These are phyloP conservation scores for Maudiozyma bulderi DNA, from an alignment of 805 yeast genomes.

Conservation along the genomic window DNA sequence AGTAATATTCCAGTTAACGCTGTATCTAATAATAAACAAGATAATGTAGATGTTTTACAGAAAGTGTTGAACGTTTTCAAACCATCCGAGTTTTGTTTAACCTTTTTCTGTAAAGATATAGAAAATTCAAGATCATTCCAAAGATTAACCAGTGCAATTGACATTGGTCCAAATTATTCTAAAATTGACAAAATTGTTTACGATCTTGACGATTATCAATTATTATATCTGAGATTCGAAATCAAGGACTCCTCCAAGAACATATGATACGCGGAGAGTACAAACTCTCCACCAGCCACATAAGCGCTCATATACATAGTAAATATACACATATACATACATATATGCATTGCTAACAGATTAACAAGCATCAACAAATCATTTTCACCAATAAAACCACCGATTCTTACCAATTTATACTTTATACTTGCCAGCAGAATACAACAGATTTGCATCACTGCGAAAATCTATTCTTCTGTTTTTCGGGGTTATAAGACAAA, in stretches of 20 bases:
- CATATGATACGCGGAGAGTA: not conserved
- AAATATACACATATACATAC: too few species aligned
- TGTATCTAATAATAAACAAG: constrained; percentile 28
- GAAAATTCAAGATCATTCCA: constrained; percentile 26
- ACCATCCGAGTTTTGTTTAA: constrained; percentile 67
- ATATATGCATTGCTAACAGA: too few species aligned
- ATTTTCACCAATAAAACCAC: too few species aligned
- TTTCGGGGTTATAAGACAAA: too few species aligned
- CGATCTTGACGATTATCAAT: constrained; percentile 64
- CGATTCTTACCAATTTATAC: too few species aligned
- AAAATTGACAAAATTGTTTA: constrained; percentile 61
- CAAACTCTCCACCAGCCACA: too few species aligned
- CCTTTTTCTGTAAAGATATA: constrained; percentile 34
- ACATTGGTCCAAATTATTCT: constrained; percentile 34
- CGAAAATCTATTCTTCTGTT: too few species aligned
- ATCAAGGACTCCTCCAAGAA: not conserved
- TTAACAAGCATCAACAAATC: too few species aligned
- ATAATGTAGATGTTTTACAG: constrained; percentile 46
- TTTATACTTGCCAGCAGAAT: too few species aligned
- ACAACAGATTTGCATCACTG: too few species aligned
- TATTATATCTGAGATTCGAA: constrained; percentile 56
- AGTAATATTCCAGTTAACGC: constrained; percentile 56
- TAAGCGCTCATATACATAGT: too few species aligned
- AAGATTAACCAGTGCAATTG: constrained; percentile 26
- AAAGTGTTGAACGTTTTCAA: constrained; percentile 55